Base-by-base conservation (phyloP, 306 rosid genomes). In the Phaseolus lunatus region DNA sequence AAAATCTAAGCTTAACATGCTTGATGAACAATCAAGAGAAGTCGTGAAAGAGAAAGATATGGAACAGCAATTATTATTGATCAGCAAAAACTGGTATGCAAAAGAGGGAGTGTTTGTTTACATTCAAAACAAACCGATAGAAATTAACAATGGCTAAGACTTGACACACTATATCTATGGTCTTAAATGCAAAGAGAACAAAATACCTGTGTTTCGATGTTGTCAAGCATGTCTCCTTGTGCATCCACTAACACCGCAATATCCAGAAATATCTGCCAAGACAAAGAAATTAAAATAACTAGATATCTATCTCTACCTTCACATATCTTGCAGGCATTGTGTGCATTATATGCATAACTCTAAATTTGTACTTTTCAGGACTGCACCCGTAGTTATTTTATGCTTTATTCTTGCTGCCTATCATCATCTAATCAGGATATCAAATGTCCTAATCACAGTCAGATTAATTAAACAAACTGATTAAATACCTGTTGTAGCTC, bases 231-330 rank as follows among this genome's bases (percentile, higher is more conserved):
- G 70, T 92, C 98, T 53, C 97, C 98, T 69, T 92, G 98, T 12
- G 97, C 91, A 73, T 92, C 96, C 57, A 95, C 97, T 81, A 95
- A 81, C 71, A 95, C 97, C 0, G 98, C 96, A 89, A 95, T 89
- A 52, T 92, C 98, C 78, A 92, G 71, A 86, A 90, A 95, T 85
- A 90, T 93, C 98, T 95, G 92, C 83, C 80, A 12, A 53, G 47
- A 68, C 65, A 81, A 49, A 7, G 37, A 68, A 52, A 47, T 68
- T 47, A 70, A 69, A 12, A 4, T 48, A 72, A 79, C 73, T 33
- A 16, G 18, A 31, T 43, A 59, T 70, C 19, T 18, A 49, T 22
- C 19, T 20, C 52, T 66, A 11, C 52, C 19, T 20, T 6, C 70
- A 64, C 18, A 62, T 3, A 61, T 61, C 12, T 37, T 13, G 27